Conservation (phyloP, 2,329 filamentous ascomycete species). For the Cercospora sesami region DNA sequence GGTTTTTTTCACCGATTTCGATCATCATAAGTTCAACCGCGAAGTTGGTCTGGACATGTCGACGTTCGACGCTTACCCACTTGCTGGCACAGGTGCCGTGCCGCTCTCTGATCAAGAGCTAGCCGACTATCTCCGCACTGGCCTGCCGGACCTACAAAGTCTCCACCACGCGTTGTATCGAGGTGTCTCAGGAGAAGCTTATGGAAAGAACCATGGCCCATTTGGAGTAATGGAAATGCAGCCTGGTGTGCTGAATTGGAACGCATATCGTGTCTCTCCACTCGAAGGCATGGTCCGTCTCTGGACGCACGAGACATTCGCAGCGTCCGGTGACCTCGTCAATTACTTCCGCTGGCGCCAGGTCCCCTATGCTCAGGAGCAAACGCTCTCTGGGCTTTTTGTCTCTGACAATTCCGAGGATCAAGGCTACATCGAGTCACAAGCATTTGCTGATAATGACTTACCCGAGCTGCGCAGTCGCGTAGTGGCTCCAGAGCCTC, state of each 20-base stretch:
- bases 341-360: slow-evolving; percentile 33
- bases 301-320: slow-evolving; percentile 31
- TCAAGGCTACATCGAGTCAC: slow-evolving; percentile 26
- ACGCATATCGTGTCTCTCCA: slow-evolving; percentile 29
- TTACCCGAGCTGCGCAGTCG: slow-evolving; percentile 17
- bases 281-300: slow-evolving; percentile 30
- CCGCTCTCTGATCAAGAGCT: slow-evolving; percentile 23
- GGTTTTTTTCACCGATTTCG: slow-evolving; percentile 30
- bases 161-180: slow-evolving; percentile 28
- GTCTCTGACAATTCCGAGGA: slow-evolving; percentile 27
- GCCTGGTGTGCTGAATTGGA: slow-evolving; percentile 32
- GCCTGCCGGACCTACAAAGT: slow-evolving; percentile 28
- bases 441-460: slow-evolving; percentile 24
- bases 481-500: slow-evolving; percentile 1
- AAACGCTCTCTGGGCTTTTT: slow-evolving; percentile 29
- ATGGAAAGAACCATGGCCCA: slow-evolving; percentile 21
- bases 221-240: slow-evolving; percentile 34
- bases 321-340: slow-evolving; percentile 28
- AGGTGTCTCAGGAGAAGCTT: slow-evolving; percentile 27
- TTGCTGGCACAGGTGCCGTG: slow-evolving; percentile 23
- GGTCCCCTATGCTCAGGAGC: slow-evolving; percentile 29
- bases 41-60: slow-evolving; percentile 30
- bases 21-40: slow-evolving; percentile 30
- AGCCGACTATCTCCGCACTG: slow-evolving; percentile 29
- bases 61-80: slow-evolving; percentile 29